These are phyloP conservation scores for Steccherinum ochraceum DNA, from an alignment of 768 basidiomycete genomes.

Conservation along the genomic window DNA sequence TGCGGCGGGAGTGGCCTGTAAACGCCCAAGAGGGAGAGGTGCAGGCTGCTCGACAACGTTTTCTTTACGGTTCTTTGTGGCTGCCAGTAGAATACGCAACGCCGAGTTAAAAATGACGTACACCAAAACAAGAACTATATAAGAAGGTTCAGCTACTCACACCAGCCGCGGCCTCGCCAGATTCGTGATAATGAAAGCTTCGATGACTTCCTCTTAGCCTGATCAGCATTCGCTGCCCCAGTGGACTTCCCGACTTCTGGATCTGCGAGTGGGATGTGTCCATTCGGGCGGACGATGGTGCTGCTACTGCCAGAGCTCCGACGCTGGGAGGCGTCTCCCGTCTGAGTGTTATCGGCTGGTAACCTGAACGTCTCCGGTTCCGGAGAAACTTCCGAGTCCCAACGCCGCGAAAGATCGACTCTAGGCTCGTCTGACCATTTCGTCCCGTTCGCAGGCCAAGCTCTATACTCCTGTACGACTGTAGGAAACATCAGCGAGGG, in stretches of 20 bases:
- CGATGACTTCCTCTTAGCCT: not conserved
- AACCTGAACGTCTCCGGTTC: not conserved
- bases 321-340: not conserved
- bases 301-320: no score
- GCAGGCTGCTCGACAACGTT: conserved; percentile 1
- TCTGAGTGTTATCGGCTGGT: not conserved
- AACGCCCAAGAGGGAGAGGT: not conserved
- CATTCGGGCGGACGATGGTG: not conserved
- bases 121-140: not conserved
- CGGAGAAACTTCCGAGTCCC: not conserved
- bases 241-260: not conserved
- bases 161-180: not conserved
- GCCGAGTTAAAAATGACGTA: not conserved
- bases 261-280: no score
- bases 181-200: not conserved
- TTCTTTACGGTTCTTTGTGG: no score
- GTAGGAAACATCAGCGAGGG: no score
- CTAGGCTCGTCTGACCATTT: not conserved
- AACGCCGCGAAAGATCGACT: not conserved
- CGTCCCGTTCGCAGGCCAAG: not conserved
- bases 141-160: not conserved
- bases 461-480: not conserved
- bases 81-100: no score
- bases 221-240: not conserved
- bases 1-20: conserved; percentile 26